Percentiles rank a stretch among this genome's conserved stretches.
These are phyloP conservation scores for Trichophyton schoenleinii DNA, from an alignment of 2,329 filamentous ascomycete genomes.

Conservation along the genomic window DNA sequence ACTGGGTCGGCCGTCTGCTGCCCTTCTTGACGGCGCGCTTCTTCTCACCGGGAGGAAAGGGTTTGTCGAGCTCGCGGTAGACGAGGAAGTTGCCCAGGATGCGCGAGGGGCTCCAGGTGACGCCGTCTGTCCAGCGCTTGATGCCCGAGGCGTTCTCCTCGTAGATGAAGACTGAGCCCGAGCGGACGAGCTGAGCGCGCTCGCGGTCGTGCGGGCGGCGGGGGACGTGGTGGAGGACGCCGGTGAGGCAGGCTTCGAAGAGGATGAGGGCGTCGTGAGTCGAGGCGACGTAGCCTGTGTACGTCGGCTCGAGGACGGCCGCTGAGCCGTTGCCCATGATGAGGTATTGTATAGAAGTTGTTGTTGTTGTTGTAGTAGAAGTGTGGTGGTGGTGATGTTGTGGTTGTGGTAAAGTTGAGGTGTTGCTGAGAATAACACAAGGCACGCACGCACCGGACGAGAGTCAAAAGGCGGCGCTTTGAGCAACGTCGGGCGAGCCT, in stretches of 20 bases:
- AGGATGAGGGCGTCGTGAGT: constrained; percentile 66
- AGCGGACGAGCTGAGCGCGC: constrained; percentile 61
- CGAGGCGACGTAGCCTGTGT: constrained; percentile 52
- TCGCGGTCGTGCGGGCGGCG: constrained; percentile 80
- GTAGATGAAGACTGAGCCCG: constrained; percentile 81
- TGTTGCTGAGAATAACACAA: no score
- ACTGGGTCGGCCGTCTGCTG: constrained; percentile 34
- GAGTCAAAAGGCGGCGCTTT: no score
- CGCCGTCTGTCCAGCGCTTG: constrained; percentile 87
- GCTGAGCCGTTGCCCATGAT: constrained; percentile 30
- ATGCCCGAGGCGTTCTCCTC: constrained; percentile 84
- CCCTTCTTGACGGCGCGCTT: constrained; percentile 67
- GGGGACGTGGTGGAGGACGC: constrained; percentile 60
- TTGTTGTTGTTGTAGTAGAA: no score
- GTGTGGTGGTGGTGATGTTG: no score
- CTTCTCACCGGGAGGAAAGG: constrained; percentile 71
- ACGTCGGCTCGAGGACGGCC: constrained; percentile 50
- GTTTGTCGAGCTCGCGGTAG: constrained; percentile 68
- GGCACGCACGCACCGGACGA: no score
- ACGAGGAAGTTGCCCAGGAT: constrained; percentile 76
- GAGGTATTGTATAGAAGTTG: no score
- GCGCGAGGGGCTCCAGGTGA: constrained; percentile 79
- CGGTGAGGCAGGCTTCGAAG: constrained; percentile 65
- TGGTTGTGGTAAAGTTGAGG: no score
- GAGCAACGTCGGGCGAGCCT: no score